phyloP scores from a whole-genome alignment of 2,329 filamentous ascomycete species.

The Fusarium nelsonii region DNA sequence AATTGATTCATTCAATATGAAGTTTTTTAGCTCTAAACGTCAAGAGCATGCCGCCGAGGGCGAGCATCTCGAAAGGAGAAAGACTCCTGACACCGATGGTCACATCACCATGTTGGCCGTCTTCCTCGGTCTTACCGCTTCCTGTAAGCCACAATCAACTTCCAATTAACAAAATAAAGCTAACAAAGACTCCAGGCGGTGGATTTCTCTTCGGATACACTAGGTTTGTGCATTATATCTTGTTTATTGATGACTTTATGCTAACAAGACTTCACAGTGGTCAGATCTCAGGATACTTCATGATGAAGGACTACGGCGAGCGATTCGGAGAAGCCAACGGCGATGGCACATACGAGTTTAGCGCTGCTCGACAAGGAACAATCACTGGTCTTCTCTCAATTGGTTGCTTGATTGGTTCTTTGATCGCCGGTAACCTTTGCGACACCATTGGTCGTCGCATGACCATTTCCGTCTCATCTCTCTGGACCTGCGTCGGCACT shows the following conservation, averaged over 20 bases:
- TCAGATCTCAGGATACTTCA: too few species aligned
- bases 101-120: slow-evolving; percentile 58
- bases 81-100: slow-evolving; percentile 38
- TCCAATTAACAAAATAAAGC: too few species aligned
- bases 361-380: slow-evolving; percentile 70
- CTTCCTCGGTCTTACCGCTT: slow-evolving; percentile 64
- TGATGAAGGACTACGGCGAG: slow-evolving; percentile 67
- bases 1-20: slow-evolving; percentile 32
- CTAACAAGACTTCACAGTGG: too few species aligned
- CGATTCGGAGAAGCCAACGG: slow-evolving; percentile 64
- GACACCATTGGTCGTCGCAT: slow-evolving; percentile 71
- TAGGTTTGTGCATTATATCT: too few species aligned
- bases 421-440: slow-evolving; percentile 70
- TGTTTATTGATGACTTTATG: too few species aligned
- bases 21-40: slow-evolving; percentile 39
- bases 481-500: slow-evolving; percentile 74
- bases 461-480: slow-evolving; percentile 71
- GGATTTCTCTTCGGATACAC: too few species aligned
- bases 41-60: slow-evolving; percentile 36
- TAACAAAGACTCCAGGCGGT: too few species aligned
- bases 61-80: slow-evolving; percentile 39
- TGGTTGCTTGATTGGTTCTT: slow-evolving; percentile 69
- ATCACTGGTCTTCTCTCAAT: slow-evolving; percentile 72
- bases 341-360: slow-evolving; percentile 62
- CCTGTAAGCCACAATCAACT: too few species aligned